phyloP scores from a whole-genome alignment of 768 basidiomycete species.

The Trametes meyenii region DNA sequence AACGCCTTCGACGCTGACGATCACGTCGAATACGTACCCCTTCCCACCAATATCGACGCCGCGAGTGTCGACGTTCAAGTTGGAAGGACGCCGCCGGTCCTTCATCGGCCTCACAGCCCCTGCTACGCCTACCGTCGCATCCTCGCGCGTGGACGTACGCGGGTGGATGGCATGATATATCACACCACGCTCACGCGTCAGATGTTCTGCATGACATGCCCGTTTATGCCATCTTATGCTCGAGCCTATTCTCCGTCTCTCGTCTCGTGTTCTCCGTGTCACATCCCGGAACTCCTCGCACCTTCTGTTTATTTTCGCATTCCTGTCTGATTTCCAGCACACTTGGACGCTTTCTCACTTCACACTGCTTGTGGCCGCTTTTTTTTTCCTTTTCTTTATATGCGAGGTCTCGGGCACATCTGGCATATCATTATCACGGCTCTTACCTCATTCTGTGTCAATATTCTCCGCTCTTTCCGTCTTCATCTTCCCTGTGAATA shows the following conservation, averaged over 20 bases:
- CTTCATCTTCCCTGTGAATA: constrained; percentile 16
- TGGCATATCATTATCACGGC: constrained; percentile 26
- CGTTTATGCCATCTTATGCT: constrained; percentile 13
- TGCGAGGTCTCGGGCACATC: constrained; percentile 26
- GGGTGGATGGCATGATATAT: constrained; percentile 53
- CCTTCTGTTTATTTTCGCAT: constrained; percentile 11
- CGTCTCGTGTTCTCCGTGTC: constrained; percentile 13
- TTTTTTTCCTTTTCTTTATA: constrained; percentile 14
- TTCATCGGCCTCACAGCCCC: constrained; percentile 72
- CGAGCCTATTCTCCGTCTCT: background rate
- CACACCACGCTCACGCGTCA: constrained; percentile 38
- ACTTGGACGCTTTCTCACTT: constrained; percentile 8
- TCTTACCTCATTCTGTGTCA: constrained; percentile 5
- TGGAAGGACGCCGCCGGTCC: constrained; percentile 68
- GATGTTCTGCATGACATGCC: constrained; percentile 19
- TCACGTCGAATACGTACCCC: constrained; percentile 66
- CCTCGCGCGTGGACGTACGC: constrained; percentile 81
- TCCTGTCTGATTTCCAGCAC: constrained; percentile 3
- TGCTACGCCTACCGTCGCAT: constrained; percentile 77
- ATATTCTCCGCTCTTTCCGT: constrained; percentile 3
- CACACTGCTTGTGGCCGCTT: constrained; percentile 1
- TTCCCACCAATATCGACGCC: constrained; percentile 68
- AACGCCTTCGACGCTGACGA: constrained; percentile 81
- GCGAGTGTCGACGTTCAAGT: constrained; percentile 67
- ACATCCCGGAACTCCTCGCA: constrained; percentile 22